Conservation (phyloP, 257 asterid genomes). For the Solanum chmielewskii region DNA sequence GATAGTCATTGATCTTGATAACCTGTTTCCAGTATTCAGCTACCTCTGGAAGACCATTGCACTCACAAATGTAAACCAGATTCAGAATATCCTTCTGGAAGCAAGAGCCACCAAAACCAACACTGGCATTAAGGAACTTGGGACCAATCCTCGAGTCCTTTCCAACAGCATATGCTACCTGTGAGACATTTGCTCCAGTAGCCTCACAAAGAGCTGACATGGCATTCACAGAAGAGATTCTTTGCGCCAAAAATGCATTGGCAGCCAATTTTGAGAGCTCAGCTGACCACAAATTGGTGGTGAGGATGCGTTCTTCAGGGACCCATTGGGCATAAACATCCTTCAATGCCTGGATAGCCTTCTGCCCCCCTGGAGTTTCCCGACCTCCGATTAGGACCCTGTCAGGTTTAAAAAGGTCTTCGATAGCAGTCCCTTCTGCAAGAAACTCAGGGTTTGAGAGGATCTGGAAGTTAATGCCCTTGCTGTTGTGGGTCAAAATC, state of each 20-base stretch:
- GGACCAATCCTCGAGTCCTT: slow-evolving; percentile 60
- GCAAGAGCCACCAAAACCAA: slow-evolving; percentile 68
- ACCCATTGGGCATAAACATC: slow-evolving; percentile 14
- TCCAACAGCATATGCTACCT: slow-evolving; percentile 55
- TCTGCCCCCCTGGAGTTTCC: slow-evolving; percentile 15
- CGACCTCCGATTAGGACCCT: slow-evolving; percentile 21
- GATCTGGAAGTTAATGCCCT: slow-evolving; percentile 18
- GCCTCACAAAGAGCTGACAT: slow-evolving; percentile 73
- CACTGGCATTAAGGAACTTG: slow-evolving; percentile 56
- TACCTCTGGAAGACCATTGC: slow-evolving; percentile 69
- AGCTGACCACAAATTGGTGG: slow-evolving; percentile 20
- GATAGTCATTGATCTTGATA: slow-evolving; percentile 60
- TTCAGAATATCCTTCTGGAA: slow-evolving; percentile 67
- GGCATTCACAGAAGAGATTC: slow-evolving; percentile 35
- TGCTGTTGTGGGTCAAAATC: slow-evolving; percentile 23
- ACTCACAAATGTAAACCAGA: slow-evolving; percentile 61
- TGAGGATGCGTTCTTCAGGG: slow-evolving; percentile 12
- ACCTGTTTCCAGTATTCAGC: slow-evolving; percentile 73
- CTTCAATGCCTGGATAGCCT: slow-evolving; percentile 14
- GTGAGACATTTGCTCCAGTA: slow-evolving; percentile 55
- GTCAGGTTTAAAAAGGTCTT: slow-evolving; percentile 17
- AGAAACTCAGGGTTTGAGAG: slow-evolving; percentile 21
- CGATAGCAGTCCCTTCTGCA: slow-evolving; percentile 18
- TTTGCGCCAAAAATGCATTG: slow-evolving; percentile 19
- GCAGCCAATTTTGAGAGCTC: slow-evolving; percentile 22